phyloP scores from a whole-genome alignment of 768 basidiomycete genomes.

The Podaxis rugospora region DNA sequence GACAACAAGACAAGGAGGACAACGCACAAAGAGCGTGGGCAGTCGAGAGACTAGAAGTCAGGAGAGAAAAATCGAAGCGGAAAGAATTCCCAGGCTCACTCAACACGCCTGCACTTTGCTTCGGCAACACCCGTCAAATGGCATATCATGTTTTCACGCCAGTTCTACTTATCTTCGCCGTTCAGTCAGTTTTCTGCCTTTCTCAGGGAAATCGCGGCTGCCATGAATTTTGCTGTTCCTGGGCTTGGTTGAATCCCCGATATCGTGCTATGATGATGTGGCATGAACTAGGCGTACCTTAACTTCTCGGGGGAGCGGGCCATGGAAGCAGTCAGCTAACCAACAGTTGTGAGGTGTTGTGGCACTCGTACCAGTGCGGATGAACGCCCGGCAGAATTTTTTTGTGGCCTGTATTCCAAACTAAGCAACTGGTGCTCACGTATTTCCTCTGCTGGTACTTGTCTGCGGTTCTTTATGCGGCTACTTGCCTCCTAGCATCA shows the following conservation, averaged over 20 bases:
- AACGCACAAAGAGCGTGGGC: constrained; percentile 2
- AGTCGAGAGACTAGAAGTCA: not conserved
- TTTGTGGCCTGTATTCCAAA: not conserved
- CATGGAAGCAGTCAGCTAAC: not conserved
- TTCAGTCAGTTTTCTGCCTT: too few relatives aligned
- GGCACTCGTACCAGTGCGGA: not conserved
- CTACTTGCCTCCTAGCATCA: not conserved
- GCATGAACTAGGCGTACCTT: not conserved
- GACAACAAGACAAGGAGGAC: too few relatives aligned
- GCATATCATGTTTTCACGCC: not conserved
- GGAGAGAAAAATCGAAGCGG: not conserved
- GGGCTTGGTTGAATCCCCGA: not conserved
- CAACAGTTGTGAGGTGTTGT: not conserved
- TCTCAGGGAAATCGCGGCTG: too few relatives aligned
- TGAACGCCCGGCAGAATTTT: not conserved
- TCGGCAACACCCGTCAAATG: not conserved
- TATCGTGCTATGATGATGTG: not conserved
- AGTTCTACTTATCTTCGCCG: too few relatives aligned
- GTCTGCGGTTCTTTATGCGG: not conserved
- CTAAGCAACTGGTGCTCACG: not conserved
- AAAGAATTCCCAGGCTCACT: not conserved
- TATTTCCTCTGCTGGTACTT: not conserved
- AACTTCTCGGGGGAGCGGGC: not conserved
- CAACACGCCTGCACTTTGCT: not conserved
- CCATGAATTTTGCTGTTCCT: not conserved